These are phyloP conservation scores for Venturia effusa DNA, from an alignment of 2,329 filamentous ascomycete species.

Conservation along the genomic window DNA sequence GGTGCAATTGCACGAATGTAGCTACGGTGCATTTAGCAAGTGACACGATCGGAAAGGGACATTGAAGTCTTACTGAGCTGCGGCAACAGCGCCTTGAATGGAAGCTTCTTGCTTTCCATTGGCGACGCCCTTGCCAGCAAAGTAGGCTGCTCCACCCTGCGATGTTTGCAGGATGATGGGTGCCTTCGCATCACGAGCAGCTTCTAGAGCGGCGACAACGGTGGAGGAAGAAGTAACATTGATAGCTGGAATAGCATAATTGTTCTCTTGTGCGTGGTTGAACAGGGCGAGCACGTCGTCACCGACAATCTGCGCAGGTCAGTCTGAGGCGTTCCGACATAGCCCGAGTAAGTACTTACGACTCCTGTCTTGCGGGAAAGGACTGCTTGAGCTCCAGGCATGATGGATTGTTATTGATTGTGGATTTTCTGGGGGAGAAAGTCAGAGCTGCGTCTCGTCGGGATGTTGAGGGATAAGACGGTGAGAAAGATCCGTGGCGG, in stretches of 20 bases:
- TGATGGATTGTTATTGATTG: neutral
- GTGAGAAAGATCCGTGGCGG: neutral
- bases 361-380: conserved; percentile 54
- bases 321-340: neutral
- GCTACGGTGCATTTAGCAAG: neutral
- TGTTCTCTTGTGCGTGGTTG: conserved; percentile 77
- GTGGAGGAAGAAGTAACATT: conserved; percentile 93
- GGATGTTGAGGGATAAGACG: neutral
- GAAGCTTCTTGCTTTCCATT: conserved; percentile 80
- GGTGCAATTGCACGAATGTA: conserved; percentile 50
- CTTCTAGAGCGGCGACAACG: conserved; percentile 80
- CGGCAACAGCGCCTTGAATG: conserved; percentile 77
- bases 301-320: conserved; percentile 9
- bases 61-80: conserved; percentile 84
- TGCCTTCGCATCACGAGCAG: conserved; percentile 80
- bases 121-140: conserved; percentile 72
- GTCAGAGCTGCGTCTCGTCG: neutral
- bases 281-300: conserved; percentile 47
- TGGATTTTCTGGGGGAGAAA: neutral
- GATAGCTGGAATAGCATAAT: conserved; percentile 76
- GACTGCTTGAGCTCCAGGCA: conserved; percentile 12
- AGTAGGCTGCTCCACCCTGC: conserved; percentile 88
- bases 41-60: conserved; percentile 41
- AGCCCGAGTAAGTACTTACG: conserved; percentile 11
- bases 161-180: conserved; percentile 90